A percentile compares a stretch with the other conserved stretches of the same genome.
These are phyloP conservation scores for Chenopodium suecicum DNA, from an alignment of 148 eudicot species.

Conservation along the genomic window DNA sequence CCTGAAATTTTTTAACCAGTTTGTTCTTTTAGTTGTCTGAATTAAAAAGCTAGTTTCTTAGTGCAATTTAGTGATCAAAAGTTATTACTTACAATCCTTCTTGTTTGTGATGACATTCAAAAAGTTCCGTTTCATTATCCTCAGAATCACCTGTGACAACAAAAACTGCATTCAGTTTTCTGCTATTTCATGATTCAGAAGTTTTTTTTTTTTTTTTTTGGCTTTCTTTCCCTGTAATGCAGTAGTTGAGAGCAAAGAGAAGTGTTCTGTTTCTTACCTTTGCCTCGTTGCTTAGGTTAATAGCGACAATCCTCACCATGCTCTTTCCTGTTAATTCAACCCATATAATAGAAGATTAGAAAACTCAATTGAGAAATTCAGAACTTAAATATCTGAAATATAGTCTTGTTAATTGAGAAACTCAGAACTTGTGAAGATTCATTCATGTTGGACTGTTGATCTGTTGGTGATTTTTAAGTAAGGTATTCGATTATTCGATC, in stretches of 20 bases:
- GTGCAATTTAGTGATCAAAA: background rate
- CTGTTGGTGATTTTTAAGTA: too few species aligned
- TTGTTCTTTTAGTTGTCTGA: background rate
- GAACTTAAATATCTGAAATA: background rate
- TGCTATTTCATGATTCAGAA: background rate
- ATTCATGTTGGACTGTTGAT: too few species aligned
- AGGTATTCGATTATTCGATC: too few species aligned
- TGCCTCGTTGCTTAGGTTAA: constrained; percentile 58
- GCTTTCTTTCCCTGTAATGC: background rate
- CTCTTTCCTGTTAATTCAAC: constrained; percentile 56
- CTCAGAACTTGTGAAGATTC: background rate
- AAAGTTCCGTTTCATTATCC: constrained; percentile 56
- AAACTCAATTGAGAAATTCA: background rate
- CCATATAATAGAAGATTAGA: background rate
- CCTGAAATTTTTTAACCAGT: constrained; percentile 34
- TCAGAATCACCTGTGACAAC: constrained; percentile 64
- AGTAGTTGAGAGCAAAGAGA: background rate
- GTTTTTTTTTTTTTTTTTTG: too few species aligned
- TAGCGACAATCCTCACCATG: constrained; percentile 59
- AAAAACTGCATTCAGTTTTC: background rate
- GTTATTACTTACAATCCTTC: constrained; percentile 60
- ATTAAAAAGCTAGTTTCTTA: background rate
- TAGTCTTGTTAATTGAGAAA: background rate
- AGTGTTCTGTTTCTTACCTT: constrained; percentile 45
- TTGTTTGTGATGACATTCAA: constrained; percentile 60